Base-by-base conservation (phyloP, 1,284 basidiomycete genomes). In the Stygiomarasmius scandens region DNA sequence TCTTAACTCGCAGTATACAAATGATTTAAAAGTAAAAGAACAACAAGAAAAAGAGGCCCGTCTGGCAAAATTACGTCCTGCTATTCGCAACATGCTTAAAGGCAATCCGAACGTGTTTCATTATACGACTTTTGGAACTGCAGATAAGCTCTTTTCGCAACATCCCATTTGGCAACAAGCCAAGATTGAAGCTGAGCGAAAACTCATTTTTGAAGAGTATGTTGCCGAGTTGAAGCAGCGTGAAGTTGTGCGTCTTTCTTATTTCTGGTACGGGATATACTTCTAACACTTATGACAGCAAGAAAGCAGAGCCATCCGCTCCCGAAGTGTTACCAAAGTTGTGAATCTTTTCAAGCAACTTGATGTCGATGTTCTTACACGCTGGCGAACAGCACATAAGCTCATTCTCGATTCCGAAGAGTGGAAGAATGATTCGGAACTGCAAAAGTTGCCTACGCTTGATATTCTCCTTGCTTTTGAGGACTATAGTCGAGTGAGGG, bases 391-490 rank as follows among this genome's bases (percentile, higher is more conserved):
- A 55, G 94, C 93, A 2, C 88, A 92, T 64, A 81, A 84, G 22
- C 77, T 90, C 61, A 84, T 98, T 36, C 67, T 85, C 10, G 86
- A 89, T 20, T 91, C 92, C 1, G 83, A 89, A 0, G 88, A 89
- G 52, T 98, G 92, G 87, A 82, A 80, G 43, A 71, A 75, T 22
- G 93, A 96, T 66, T 63, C 75, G 0, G 89, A 93, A 61, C 76
- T 98, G 49, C 87, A 85, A 61, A 86, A 82, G 63, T 81, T 97
- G 47, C 94, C 95, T 6, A 90, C 89, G 2, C 78, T 97, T 45
- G 95, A 98, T 68, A 92, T 97, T 59, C 79, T 98, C 23, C 82
- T 90, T 36, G 92, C 94, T 0, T 97, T 94, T 63, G 95, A 98
- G 72, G 93, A 95, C 68, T 95, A 95, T 69, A 89, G 91, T 58